These are phyloP conservation scores for Triticum timopheevii DNA, from an alignment of 176 grass and related monocot genomes.

Conservation along the genomic window DNA sequence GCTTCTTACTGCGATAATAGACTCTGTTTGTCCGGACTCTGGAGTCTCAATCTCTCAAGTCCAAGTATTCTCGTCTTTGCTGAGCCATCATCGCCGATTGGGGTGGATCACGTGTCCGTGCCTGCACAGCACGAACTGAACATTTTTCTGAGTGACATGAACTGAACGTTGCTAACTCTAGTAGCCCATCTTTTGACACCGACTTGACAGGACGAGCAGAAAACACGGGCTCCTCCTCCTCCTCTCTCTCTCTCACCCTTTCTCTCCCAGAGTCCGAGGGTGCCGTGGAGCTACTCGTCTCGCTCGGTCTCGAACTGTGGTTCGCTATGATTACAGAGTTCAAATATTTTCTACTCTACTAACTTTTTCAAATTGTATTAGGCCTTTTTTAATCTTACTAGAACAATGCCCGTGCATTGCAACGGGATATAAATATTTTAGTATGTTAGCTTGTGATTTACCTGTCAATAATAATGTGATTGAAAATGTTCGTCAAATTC, in stretches of 20 bases:
- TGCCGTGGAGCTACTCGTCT: neutral
- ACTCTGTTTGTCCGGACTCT: neutral
- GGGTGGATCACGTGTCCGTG: constrained; percentile 16
- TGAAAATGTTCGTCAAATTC: too few species aligned
- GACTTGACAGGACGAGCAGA: constrained; percentile 51
- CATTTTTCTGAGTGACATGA: constrained; percentile 13
- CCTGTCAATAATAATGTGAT: too few species aligned
- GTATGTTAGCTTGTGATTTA: too few species aligned
- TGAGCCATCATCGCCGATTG: neutral
- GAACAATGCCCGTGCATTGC: too few species aligned
- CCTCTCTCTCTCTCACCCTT: neutral
- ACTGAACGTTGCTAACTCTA: constrained; percentile 11
- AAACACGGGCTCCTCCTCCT: constrained; percentile 16
- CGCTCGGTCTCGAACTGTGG: neutral
- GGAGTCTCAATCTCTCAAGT: neutral
- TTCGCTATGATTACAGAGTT: too few species aligned
- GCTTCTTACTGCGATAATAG: neutral
- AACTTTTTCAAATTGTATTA: too few species aligned
- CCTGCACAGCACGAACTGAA: constrained; percentile 1
- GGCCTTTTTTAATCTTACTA: too few species aligned
- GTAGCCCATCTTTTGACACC: constrained; percentile 27
- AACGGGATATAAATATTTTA: too few species aligned
- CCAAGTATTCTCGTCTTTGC: neutral
- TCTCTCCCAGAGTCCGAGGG: neutral
- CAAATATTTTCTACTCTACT: too few species aligned